A percentile compares a stretch with the other conserved stretches of the same genome.
These are phyloP conservation scores for Diplodia seriata DNA, from an alignment of 2,329 filamentous ascomycete genomes.

Conservation along the genomic window DNA sequence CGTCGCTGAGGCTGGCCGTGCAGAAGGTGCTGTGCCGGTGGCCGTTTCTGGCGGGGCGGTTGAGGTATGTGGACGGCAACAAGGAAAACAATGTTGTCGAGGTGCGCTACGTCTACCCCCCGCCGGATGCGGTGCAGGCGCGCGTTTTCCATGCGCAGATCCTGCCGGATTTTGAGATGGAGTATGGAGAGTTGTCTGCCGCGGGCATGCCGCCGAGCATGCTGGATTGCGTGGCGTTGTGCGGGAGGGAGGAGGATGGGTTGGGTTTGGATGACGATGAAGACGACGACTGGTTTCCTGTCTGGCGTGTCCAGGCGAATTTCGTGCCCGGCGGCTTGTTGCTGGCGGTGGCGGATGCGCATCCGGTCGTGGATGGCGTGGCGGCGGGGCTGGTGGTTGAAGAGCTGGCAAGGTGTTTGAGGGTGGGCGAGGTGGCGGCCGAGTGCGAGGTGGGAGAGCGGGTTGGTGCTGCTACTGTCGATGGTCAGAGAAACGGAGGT, in stretches of 20 bases:
- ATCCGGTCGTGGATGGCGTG: slow-evolving; percentile 2
- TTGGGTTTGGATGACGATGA: too few species aligned
- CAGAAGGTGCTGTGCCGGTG: neutral
- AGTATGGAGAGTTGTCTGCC: neutral
- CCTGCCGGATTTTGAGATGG: rapidly evolving
- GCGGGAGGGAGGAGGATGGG: neutral
- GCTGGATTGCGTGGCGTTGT: neutral
- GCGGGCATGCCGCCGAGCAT: neutral
- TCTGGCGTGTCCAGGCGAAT: slow-evolving; percentile 7
- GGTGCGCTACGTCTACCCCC: neutral
- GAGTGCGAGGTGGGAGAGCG: neutral
- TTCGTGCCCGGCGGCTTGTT: slow-evolving; percentile 7
- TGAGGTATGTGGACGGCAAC: too few species aligned
- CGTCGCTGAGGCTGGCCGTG: neutral
- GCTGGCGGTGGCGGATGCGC: neutral
- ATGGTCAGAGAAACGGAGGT: neutral
- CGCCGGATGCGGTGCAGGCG: neutral
- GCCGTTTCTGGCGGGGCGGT: neutral
- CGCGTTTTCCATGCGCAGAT: neutral
- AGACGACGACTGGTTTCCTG: neutral
- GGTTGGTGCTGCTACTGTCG: neutral
- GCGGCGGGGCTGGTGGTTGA: neutral
- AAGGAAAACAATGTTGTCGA: neutral
- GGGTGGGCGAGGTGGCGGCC: neutral
- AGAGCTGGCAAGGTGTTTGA: neutral